Conservation (phyloP, 2,329 filamentous ascomycete genomes). For the Nigrospora sphaerica region DNA sequence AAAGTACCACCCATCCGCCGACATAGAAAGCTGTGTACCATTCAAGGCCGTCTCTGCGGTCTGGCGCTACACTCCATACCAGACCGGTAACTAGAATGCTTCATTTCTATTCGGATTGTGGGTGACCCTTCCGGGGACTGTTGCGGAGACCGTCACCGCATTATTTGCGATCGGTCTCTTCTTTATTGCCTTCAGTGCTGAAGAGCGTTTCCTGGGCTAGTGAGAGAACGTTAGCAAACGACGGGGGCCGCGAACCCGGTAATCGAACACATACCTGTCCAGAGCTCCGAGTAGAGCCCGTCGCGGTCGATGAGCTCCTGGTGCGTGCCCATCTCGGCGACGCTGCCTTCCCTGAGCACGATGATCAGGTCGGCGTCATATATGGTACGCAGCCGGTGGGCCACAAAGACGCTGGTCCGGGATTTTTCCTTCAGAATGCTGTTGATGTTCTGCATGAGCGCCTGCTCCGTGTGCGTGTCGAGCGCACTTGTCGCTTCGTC, state of each 20-base stretch:
- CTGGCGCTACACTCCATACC: too few relatives aligned
- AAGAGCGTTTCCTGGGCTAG: slow-evolving; percentile 55
- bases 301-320: slow-evolving; percentile 70
- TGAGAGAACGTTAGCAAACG: slow-evolving; percentile 9
- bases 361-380: slow-evolving; percentile 92
- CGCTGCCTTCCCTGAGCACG: slow-evolving; percentile 73
- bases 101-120: too few relatives aligned
- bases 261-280: slow-evolving; percentile 63
- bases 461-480: slow-evolving; percentile 90
- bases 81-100: too few relatives aligned
- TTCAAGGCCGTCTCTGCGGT: too few relatives aligned
- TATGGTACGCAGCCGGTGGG: slow-evolving; percentile 86
- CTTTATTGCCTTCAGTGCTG: slow-evolving; percentile 7
- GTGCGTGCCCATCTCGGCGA: slow-evolving; percentile 88
- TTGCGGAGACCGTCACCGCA: too few relatives aligned
- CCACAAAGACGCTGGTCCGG: slow-evolving; percentile 90
- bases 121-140: too few relatives aligned
- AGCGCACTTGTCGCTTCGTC: slow-evolving; percentile 90
- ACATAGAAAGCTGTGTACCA: too few relatives aligned
- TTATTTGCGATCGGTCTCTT: too few relatives aligned
- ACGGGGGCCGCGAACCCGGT: background rate
- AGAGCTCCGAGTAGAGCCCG: slow-evolving; percentile 82
- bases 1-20: too few relatives aligned
- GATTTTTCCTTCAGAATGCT: slow-evolving; percentile 81
- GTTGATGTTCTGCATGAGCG: slow-evolving; percentile 86